A percentile compares a stretch with the other conserved stretches of the same genome.
These are phyloP conservation scores for Hypocrella siamensis DNA, from an alignment of 2,329 filamentous ascomycete species.

Conservation along the genomic window DNA sequence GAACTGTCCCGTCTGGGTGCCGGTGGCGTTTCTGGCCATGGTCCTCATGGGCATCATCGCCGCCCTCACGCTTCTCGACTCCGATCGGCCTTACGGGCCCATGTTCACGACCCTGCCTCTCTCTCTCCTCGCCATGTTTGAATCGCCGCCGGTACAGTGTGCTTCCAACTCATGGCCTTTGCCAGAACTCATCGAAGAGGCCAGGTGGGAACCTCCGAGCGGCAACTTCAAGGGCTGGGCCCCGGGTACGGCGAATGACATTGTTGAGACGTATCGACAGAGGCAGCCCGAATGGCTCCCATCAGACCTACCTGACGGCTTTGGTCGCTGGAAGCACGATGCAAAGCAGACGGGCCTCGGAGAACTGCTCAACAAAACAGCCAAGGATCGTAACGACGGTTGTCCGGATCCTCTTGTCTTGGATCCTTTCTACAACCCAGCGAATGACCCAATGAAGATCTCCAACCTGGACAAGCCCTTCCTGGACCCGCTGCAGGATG, in stretches of 20 bases:
- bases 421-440: slow-evolving; percentile 15
- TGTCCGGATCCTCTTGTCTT: slow-evolving; percentile 2
- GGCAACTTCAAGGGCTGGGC: slow-evolving; percentile 19
- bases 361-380: not conserved
- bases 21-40: slow-evolving; percentile 7
- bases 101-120: slow-evolving; percentile 16
- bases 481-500: slow-evolving; percentile 10
- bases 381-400: not conserved
- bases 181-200: slow-evolving; percentile 12
- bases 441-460: slow-evolving; percentile 21
- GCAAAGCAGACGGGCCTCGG: slow-evolving; percentile 5
- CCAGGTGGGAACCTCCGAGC: slow-evolving; percentile 10
- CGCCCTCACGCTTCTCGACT: slow-evolving; percentile 10
- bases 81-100: slow-evolving; percentile 15
- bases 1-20: slow-evolving; percentile 5
- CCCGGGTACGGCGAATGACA: slow-evolving; percentile 10
- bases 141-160: slow-evolving; percentile 11
- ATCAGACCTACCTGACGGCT: slow-evolving; percentile 11
- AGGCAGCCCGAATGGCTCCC: slow-evolving; percentile 14
- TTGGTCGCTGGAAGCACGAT: slow-evolving; percentile 13
- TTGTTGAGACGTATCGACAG: slow-evolving; percentile 11
- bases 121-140: slow-evolving; percentile 14
- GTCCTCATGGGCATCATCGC: slow-evolving; percentile 8
- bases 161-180: slow-evolving; percentile 13
- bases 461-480: slow-evolving; percentile 21